Evolutionary conservation across 2,329 filamentous ascomycete genomes (phyloP), one percentile per base, ranked within the genome.

Genomic region (Waltergamsia citrina): DNA sequence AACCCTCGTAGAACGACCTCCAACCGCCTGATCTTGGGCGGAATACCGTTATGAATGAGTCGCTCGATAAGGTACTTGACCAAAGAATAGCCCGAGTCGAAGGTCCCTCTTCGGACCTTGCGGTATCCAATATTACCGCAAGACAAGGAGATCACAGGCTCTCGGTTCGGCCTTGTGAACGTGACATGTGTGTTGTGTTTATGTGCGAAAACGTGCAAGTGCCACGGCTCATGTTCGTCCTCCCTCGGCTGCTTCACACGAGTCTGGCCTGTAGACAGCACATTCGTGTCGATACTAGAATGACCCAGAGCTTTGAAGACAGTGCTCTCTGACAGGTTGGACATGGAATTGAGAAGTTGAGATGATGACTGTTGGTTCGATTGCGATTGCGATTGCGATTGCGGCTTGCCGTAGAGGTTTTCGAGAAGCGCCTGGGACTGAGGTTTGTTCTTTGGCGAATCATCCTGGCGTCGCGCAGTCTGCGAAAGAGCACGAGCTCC

Each of bases 141-240:
- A 3, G 83, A 84, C 46, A 94, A 60, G 10, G 81, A 86, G 43
- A 98, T 68, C 43, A 96, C 73, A 19, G 85, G 74, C 43, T 85
- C 74, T 31, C 81, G 72, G 54, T 86, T 79, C 19, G 92, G 88
- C 50, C 81, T 79, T 16, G 87, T 85, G 44, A 95, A 74, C 2
- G 88, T 95, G 49, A 98, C 74, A 60, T 96, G 86, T 15, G 85
- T 92, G 65, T 98, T 98, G 73, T 95, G 92, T 63, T 86, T 93
- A 56, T 84, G 81, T 19, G 82, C 65, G 61, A 78, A 90, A 55
- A 98, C 69, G 63, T 94, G 85, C 43, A 98, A 71, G 56, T 94
- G 86, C 64, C 86, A 86, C 3, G 84, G 81, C 51, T 82, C 73
- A 24, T 63, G 42, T n/a, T n/a, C n/a, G 11, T 56, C 51, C 29